phyloP scores from a whole-genome alignment of 768 basidiomycete species.

The Hydnomerulius pinastri region DNA sequence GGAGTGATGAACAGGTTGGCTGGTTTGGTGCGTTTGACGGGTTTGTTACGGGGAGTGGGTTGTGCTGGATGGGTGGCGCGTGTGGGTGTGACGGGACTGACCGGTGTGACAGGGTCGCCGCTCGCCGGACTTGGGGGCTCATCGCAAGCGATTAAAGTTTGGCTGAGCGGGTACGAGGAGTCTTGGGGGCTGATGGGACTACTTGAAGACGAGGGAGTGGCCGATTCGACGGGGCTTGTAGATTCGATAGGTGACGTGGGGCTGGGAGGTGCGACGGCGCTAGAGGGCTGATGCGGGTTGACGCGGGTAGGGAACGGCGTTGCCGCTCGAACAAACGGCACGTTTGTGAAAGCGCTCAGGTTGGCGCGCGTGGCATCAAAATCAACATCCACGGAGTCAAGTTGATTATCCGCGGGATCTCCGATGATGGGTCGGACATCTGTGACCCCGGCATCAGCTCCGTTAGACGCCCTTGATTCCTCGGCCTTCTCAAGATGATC shows the following conservation, averaged over 20 bases:
- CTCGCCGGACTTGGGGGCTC: background rate
- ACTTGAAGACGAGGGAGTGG: background rate
- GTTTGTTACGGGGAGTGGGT: background rate
- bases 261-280: no score
- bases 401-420: no score
- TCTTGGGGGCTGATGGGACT: background rate
- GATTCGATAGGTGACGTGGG: no score
- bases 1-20: background rate
- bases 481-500: no score
- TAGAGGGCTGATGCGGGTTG: no score
- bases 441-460: no score
- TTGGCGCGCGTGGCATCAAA: background rate
- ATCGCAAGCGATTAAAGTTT: background rate
- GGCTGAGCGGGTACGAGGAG: background rate
- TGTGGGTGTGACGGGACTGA: background rate
- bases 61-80: background rate
- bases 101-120: background rate
- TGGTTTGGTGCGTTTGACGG: background rate
- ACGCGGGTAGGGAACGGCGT: no score
- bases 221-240: background rate
- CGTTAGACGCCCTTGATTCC: no score
- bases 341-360: background rate
- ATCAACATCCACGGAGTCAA: background rate
- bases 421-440: no score
- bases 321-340: no score